Evolutionary conservation across 805 yeast species (phyloP).

Genomic region (Pichia heedii): DNA sequence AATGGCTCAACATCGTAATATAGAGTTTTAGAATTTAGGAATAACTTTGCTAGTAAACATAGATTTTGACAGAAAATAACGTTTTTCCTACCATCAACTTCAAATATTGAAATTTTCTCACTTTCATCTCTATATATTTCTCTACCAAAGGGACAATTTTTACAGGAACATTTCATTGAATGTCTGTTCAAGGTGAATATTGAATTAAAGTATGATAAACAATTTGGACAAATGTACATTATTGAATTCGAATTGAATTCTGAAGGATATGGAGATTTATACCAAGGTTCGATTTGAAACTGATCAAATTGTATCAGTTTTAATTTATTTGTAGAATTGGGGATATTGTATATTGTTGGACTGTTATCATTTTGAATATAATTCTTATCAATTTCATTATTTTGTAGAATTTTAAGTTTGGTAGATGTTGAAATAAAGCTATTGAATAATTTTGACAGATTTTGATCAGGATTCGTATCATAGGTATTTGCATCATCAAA

Average conservation of each 20-base stretch:
- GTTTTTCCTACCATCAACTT: slow-evolving; percentile 83
- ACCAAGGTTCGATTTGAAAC: slow-evolving; percentile 82
- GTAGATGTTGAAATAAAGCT: slow-evolving; percentile 32
- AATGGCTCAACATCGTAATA: slow-evolving; percentile 96
- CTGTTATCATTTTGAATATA: not conserved
- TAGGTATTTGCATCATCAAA: slow-evolving; percentile 52
- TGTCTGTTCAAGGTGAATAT: slow-evolving; percentile 65
- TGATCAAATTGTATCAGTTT: slow-evolving; percentile 45
- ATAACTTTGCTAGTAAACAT: slow-evolving; percentile 82
- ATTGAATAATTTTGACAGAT: slow-evolving; percentile 30
- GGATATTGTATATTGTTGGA: not conserved
- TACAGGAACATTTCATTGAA: slow-evolving; percentile 56
- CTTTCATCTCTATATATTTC: slow-evolving; percentile 70
- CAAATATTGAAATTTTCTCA: slow-evolving; percentile 67
- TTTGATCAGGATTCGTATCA: slow-evolving; percentile 48
- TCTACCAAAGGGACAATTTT: slow-evolving; percentile 76
- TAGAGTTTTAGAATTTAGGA: slow-evolving; percentile 82
- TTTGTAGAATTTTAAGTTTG: slow-evolving; percentile 21
- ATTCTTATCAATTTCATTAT: not conserved
- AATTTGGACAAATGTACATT: slow-evolving; percentile 73
- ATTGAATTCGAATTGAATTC: slow-evolving; percentile 58
- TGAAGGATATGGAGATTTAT: slow-evolving; percentile 86
- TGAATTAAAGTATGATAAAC: slow-evolving; percentile 70
- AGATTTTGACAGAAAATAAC: slow-evolving; percentile 80
- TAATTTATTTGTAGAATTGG: slow-evolving; percentile 7